Evolutionary conservation across 148 eudicot genomes (phyloP).

Genomic region (Amaranthus palmeri): DNA sequence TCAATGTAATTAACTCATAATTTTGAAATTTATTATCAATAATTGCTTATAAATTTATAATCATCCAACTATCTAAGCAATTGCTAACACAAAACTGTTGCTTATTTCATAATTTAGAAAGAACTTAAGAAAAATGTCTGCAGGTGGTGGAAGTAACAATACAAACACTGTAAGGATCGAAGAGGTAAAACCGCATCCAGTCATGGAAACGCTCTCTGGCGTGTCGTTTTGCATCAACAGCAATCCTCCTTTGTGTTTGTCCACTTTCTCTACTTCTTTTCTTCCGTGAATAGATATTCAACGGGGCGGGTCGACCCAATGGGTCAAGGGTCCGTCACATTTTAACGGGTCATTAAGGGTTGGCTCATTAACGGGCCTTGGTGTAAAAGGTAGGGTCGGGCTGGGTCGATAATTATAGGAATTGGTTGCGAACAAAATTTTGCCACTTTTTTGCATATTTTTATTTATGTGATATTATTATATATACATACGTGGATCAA

Average conservation of each 20-base stretch:
- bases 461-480: not conserved
- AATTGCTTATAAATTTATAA: no score
- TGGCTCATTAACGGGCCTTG: not conserved
- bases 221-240: slow-evolving; percentile 67
- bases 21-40: no score
- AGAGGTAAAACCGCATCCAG: slow-evolving; percentile 63
- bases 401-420: no score
- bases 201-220: slow-evolving; percentile 59
- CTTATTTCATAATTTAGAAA: no score
- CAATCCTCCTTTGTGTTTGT: slow-evolving; percentile 64
- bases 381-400: not conserved
- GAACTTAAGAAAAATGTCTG: not conserved
- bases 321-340: no score
- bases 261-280: not conserved
- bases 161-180: slow-evolving; percentile 20
- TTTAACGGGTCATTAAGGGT: not conserved
- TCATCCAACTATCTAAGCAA: no score
- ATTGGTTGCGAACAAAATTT: no score
- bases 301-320: no score
- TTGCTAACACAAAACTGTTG: no score
- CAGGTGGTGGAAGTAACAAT: not conserved
- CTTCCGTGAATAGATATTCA: not conserved
- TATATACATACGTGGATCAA: not conserved
- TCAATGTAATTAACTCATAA: no score
- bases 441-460: no score